Percentiles rank a stretch among this genome's conserved stretches.
Conservation (phyloP, 352 stramenopile species). For the Pythium phragmitis region DNA sequence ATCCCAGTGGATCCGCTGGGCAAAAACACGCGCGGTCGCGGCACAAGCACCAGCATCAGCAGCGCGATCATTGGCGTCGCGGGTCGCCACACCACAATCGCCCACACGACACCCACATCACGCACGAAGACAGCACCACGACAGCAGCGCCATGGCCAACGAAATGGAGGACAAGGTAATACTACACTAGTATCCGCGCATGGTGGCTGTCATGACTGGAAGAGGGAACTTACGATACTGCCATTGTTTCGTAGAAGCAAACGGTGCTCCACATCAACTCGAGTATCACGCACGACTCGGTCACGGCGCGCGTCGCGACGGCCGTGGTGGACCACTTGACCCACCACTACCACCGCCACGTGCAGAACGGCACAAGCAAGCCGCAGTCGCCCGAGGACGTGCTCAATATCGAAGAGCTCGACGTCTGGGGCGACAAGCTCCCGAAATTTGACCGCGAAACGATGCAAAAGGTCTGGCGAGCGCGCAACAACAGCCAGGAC, state of each 20-base stretch:
- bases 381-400: constrained; percentile 42
- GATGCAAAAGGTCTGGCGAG: constrained; percentile 69
- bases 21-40: constrained; percentile 23
- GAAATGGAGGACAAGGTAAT: constrained; percentile 19
- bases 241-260: constrained; percentile 40
- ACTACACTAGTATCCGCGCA: not conserved
- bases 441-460: constrained; percentile 73
- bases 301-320: constrained; percentile 63
- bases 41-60: not conserved
- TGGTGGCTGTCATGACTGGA: not conserved
- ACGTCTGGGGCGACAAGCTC: constrained; percentile 60
- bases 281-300: constrained; percentile 70
- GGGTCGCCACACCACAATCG: constrained; percentile 12
- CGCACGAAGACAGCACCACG: constrained; percentile 8
- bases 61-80: not conserved
- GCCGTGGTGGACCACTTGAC: constrained; percentile 70
- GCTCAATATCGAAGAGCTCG: constrained; percentile 66
- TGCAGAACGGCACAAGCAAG: constrained; percentile 27
- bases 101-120: constrained; percentile 1
- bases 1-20: constrained; percentile 7
- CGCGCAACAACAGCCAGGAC: constrained; percentile 61
- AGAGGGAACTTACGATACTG: not conserved
- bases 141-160: constrained; percentile 7
- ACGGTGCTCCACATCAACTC: constrained; percentile 80
- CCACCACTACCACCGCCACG: constrained; percentile 70